Conservation (phyloP, 495 filamentous ascomycete species). For the Trichocladium uniseriatum region DNA sequence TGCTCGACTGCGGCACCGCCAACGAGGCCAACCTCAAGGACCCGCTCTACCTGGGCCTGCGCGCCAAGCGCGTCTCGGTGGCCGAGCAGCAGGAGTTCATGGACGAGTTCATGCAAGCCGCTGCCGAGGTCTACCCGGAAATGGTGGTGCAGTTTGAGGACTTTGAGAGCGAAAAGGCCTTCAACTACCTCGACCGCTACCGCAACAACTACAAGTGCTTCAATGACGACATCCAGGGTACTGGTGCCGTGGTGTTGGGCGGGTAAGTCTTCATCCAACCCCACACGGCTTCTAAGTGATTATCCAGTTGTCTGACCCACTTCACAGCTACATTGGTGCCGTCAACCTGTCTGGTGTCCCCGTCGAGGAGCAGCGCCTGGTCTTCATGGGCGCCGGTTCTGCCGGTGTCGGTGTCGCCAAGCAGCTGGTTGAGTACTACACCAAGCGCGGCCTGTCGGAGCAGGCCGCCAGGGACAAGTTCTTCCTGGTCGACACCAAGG, state of each 20-base stretch:
- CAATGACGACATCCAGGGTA: conserved; percentile 98
- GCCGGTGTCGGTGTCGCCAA: conserved; percentile 95
- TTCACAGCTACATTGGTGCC: conserved; percentile 69
- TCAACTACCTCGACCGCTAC: conserved; percentile 86
- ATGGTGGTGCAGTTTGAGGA: conserved; percentile 98
- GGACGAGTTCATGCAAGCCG: conserved; percentile 93
- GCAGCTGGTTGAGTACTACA: conserved; percentile 93
- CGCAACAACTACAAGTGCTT: conserved; percentile 84
- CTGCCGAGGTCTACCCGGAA: conserved; percentile 77
- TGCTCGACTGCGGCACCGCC: conserved; percentile 81
- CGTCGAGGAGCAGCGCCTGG: conserved; percentile 81
- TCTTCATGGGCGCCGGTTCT: conserved; percentile 93
- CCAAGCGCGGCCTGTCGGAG: conserved; percentile 86
- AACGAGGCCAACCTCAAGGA: conserved; percentile 84
- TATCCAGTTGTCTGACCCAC: neutral
- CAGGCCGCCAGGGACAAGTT: conserved; percentile 83
- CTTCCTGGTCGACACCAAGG: conserved; percentile 95
- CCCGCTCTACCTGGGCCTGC: conserved; percentile 87
- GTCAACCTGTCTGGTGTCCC: conserved; percentile 82
- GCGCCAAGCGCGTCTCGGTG: conserved; percentile 67
- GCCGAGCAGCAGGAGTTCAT: conserved; percentile 86
- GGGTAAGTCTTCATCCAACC: conserved; percentile 43
- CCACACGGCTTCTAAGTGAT: neutral
- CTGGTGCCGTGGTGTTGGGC: conserved; percentile 86
- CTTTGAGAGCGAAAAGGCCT: conserved; percentile 88